phyloP scores from a whole-genome alignment of 2,329 filamentous ascomycete species.

The Amesomyces nigricolor region DNA sequence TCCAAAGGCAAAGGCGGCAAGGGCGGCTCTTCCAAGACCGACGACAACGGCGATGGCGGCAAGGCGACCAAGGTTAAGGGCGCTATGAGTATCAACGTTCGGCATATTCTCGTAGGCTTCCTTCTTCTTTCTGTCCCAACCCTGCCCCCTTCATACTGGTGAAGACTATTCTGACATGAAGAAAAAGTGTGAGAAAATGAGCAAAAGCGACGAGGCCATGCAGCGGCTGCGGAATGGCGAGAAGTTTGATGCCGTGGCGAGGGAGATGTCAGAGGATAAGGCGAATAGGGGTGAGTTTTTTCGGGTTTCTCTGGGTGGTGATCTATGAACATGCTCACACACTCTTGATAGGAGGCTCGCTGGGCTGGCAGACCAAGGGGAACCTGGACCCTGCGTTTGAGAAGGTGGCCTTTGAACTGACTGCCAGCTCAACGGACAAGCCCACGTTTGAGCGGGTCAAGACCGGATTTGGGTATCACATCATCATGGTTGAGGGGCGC shows the following conservation, averaged over 20 bases:
- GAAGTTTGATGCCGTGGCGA: conserved; percentile 71
- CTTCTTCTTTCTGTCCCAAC: neutral
- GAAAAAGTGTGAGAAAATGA: conserved; percentile 63
- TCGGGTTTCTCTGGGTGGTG: neutral
- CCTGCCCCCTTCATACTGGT: neutral
- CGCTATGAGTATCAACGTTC: conserved; percentile 65
- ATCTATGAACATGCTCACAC: conserved; percentile 11
- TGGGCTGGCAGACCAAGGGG: conserved; percentile 69
- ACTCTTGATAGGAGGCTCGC: conserved; percentile 51
- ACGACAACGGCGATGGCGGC: conserved; percentile 19
- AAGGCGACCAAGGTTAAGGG: conserved; percentile 40
- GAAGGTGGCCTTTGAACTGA: conserved; percentile 63
- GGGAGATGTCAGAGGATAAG: conserved; percentile 71
- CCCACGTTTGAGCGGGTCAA: conserved; percentile 66
- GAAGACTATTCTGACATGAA: neutral
- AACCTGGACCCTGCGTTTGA: conserved; percentile 64
- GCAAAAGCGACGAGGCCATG: conserved; percentile 71
- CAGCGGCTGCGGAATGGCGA: conserved; percentile 59
- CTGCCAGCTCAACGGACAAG: conserved; percentile 57
- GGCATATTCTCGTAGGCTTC: conserved; percentile 59
- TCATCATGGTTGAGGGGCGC: conserved; percentile 67
- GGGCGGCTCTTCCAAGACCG: conserved; percentile 8
- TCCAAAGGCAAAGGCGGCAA: conserved; percentile 25
- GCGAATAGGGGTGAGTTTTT: conserved; percentile 52
- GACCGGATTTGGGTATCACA: conserved; percentile 72